phyloP scores from a whole-genome alignment of 1,284 basidiomycete genomes.

The Leucoagaricus sp. region DNA sequence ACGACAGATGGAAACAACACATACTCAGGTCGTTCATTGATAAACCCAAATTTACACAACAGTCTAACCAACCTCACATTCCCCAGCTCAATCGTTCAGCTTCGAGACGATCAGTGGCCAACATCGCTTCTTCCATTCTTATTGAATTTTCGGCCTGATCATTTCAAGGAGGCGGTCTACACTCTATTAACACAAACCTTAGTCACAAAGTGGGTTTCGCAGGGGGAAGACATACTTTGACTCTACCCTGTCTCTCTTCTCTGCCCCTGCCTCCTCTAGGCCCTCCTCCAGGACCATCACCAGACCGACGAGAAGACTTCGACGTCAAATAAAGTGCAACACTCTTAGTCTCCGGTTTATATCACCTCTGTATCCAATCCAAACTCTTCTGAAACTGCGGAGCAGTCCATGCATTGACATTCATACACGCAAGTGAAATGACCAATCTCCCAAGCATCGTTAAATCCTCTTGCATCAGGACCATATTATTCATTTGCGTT shows the following conservation, averaged over 20 bases:
- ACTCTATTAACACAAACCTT: too few species aligned
- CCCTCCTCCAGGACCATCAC: neutral
- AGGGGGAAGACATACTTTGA: too few species aligned
- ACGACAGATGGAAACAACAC: conserved; percentile 35
- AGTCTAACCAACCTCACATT: conserved; percentile 93
- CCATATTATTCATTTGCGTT: conserved; percentile 59
- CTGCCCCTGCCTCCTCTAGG: neutral
- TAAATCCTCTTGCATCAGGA: conserved; percentile 87
- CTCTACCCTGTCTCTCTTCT: too few species aligned
- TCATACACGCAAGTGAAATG: conserved; percentile 78
- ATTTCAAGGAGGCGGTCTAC: conserved; percentile 84
- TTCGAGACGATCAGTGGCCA: conserved; percentile 83
- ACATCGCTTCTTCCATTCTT: conserved; percentile 86
- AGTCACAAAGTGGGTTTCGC: too few species aligned
- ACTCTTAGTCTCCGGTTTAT: conserved; percentile 83
- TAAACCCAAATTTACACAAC: conserved; percentile 94
- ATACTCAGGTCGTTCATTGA: conserved; percentile 97
- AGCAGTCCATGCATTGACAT: conserved; percentile 54
- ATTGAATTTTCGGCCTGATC: conserved; percentile 73
- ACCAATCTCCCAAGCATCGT: conserved; percentile 86
- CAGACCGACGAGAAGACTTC: too few species aligned
- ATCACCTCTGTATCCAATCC: conserved; percentile 75
- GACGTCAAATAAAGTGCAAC: conserved; percentile 79
- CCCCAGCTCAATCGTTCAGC: conserved; percentile 92
- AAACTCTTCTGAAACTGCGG: conserved; percentile 76